Base-by-base conservation (phyloP, 2,329 filamentous ascomycete genomes). In the Dothideomycetes sp. region DNA sequence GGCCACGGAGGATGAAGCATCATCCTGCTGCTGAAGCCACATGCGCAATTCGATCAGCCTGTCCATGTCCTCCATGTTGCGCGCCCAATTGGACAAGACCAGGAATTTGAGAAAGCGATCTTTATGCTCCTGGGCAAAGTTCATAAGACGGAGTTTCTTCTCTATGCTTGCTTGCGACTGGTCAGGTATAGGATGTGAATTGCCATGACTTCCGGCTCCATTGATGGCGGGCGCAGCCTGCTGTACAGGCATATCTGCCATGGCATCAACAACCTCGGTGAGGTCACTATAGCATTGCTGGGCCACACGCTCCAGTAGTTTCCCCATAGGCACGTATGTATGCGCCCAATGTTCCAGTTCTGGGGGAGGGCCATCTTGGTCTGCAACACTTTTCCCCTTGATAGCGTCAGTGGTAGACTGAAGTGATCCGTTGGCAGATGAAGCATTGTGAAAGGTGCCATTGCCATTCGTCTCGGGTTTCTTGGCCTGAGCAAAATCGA, bases 21-120 rank as follows among this genome's bases (percentile, higher is more conserved):
- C 72, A 37, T 79, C 47, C 43, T 66, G 59, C 17, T 58, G 55
- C 17, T 52, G 53, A 45, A 93, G 69, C 66, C 89, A 86, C 18
- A 72, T 70, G 55, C 83, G 84, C 47, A 98, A 65, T 54, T 96
- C 88, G 48, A 96, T 93, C 45, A 96, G 71, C 59, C 82, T 86
- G 64, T 81, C 83, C 50, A 96, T 84, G 50, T 83, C 77, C 30
- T 77, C 72, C 24, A 81, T 78, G 57, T 84, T 81, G 53, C 83
- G 75, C 56, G 83, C 84, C 91, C 91, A 98, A 61, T 91, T 82
- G 2, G 83, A 79, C 34, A 98, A 79, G 16, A 98, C 86, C 15
- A 95, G 70, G 5, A 88, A 75, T 64, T 98, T 96, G 58, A 94
- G 85, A 69, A 93, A 96, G 64, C 85, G 86, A 19, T 81, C 78